Percentiles rank a stretch among this genome's conserved stretches.
Evolutionary conservation across 495 filamentous ascomycete genomes (phyloP).

Genomic region (Parachaetomium inaequale): DNA sequence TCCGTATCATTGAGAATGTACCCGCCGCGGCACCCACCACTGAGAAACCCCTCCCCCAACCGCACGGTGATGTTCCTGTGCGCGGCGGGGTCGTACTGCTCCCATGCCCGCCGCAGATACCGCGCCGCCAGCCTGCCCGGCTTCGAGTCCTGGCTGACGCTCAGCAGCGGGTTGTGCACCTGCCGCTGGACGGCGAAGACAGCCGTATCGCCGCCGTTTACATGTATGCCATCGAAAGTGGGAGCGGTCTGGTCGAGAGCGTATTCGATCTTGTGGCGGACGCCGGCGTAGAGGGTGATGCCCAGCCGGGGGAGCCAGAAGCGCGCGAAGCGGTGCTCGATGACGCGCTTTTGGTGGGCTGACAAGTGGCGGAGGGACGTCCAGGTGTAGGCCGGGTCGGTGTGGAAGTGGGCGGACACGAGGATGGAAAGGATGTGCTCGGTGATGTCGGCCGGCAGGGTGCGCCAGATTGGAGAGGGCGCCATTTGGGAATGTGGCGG

Average conservation of each 20-base stretch:
- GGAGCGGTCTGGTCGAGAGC: neutral
- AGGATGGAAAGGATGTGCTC: neutral
- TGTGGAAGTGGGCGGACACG: neutral
- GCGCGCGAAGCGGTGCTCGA: neutral
- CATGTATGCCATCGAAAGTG: neutral
- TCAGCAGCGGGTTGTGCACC: neutral
- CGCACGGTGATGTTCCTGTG: conserved; percentile 5
- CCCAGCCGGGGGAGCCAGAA: conserved; percentile 5
- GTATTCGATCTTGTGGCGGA: neutral
- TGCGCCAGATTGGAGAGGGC: neutral
- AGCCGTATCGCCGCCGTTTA: too few species aligned
- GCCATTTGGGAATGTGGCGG: neutral
- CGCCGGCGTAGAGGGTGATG: conserved; percentile 3
- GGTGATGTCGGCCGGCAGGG: neutral
- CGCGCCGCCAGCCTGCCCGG: neutral
- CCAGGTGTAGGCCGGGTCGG: conserved; percentile 11
- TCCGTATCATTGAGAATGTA: conserved; percentile 9
- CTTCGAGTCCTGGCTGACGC: neutral
- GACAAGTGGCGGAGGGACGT: neutral
- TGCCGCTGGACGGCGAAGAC: neutral
- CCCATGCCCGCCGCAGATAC: neutral
- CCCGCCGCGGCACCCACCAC: neutral
- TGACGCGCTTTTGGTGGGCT: neutral
- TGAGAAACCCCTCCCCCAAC: neutral
- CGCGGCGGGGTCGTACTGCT: neutral